A percentile compares a stretch with the other conserved stretches of the same genome.
These are phyloP conservation scores for Spiraea crenata DNA, from an alignment of 331 rosid genomes.

Conservation along the genomic window DNA sequence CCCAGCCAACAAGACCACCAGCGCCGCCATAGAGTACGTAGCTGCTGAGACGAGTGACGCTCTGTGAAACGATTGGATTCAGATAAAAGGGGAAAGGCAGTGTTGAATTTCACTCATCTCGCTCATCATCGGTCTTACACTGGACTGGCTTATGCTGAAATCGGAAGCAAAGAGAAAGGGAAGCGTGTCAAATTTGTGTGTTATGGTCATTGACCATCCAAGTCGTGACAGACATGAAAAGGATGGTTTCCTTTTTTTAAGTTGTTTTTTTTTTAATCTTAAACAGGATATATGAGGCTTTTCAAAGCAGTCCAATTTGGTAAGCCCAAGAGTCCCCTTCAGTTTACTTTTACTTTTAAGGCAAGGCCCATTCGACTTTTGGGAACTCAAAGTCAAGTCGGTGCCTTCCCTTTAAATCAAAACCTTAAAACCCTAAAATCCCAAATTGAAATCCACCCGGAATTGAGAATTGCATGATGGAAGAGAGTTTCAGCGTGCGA, in stretches of 20 bases:
- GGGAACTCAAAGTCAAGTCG: not conserved
- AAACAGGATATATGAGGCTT: no score
- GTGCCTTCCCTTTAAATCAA: not conserved
- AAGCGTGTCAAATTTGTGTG: no score
- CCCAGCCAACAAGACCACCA: not conserved
- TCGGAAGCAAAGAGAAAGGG: not conserved
- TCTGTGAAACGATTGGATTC: no score
- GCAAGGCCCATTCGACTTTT: no score
- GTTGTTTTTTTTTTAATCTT: no score
- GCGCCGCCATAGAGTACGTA: not conserved
- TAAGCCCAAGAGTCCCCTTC: not conserved
- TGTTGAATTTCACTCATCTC: not conserved
- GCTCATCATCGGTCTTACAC: not conserved
- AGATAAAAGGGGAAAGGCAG: no score
- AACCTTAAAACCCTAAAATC: not conserved
- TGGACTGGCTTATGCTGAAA: not conserved
- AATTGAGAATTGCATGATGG: conserved; percentile 35
- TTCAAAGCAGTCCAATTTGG: not conserved
- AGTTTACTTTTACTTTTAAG: no score
- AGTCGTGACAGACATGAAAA: no score
- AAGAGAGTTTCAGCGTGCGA: conserved; percentile 55
- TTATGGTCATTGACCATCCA: no score
- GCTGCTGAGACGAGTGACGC: no score
- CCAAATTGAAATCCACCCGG: not conserved
- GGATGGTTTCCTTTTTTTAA: no score